Percentiles rank a stretch among this genome's conserved stretches.
Conservation (phyloP, 2,329 filamentous ascomycete species). For the Colletotrichum gloeosporioides region DNA sequence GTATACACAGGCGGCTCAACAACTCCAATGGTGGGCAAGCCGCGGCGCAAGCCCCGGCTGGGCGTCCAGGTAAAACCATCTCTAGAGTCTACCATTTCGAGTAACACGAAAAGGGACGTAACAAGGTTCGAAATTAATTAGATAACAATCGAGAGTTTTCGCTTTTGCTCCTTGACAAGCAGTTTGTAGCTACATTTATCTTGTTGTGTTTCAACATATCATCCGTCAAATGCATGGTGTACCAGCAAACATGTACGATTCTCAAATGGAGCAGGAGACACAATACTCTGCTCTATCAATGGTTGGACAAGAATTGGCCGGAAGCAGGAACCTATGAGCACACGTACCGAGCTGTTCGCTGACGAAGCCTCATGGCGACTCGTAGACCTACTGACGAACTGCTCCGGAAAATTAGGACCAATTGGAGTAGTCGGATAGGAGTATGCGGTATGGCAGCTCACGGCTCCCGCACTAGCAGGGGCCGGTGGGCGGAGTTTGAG, state of each 20-base stretch:
- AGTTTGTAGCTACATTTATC: not conserved
- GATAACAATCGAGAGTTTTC: not conserved
- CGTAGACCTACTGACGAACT: not conserved
- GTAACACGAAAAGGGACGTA: not conserved
- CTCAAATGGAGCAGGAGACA: not conserved
- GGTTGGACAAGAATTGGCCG: not conserved
- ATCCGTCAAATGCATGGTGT: not conserved
- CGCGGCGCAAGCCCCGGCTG: not conserved
- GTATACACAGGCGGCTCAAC: not conserved
- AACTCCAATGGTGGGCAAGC: not conserved
- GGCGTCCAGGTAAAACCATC: not conserved
- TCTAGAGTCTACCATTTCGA: not conserved
- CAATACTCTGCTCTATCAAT: not conserved
- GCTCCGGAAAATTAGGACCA: not conserved
- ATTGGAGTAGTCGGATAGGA: not conserved
- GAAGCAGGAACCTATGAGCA: not conserved
- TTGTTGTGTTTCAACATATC: not conserved
- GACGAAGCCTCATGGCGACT: not conserved
- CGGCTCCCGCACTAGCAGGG: not conserved
- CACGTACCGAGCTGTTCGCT: not conserved
- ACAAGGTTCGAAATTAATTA: not conserved
- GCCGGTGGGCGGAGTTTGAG: not conserved
- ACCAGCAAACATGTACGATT: not conserved
- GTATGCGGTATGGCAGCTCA: not conserved
- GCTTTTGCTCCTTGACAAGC: not conserved